Evolutionary conservation across 768 basidiomycete species (phyloP), one percentile per base, ranked within the genome.

Genomic region (Amanita inopinata): DNA sequence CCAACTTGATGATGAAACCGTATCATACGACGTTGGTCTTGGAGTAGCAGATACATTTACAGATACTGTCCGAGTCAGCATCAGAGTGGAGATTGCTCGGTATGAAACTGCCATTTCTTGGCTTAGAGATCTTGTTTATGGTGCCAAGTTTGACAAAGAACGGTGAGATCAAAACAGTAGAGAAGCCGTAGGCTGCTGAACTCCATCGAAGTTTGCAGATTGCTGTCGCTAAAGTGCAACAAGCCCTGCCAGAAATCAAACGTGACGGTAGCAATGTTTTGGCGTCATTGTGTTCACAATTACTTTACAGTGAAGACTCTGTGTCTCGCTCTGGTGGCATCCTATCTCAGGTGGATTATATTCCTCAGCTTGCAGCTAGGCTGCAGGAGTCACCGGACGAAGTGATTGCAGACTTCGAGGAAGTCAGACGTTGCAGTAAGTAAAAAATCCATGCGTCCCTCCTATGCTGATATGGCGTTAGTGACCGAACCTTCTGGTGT

Each of bases 171-270:
- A 3, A 20, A 40, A 4, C 28, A 28, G 40, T 37, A 51, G 12
- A 8, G 18, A 2, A 5, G 2, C 19, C 4, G 22, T 11, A 4
- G n/a, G 15, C 12, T 23, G 17, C 14, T 34, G 7, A 42, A 24
- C 14, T 14, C 15, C 5, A 4, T 35, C 17, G 9, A 15, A 94
- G 93, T 38, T 64, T 99, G 24, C 78, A 82, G 52, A 78, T 98
- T 38, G 79, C 78, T 19, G 69, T 87, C 34, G 89, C 91, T 11
- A 97, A 96, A 61, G 76, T 89, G 17, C 79, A 85, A 33, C 94
- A 97, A 58, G 80, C 80, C 14, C 69, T 99, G 23, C 94, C 96
- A 2, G 83, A 91, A 56, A 66, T 87, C 52, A 98, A 97, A 68
- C 77, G 96, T 28, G 83, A 89, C 55, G 94, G 92, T 9, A 77